Base-by-base conservation (phyloP, 2,329 filamentous ascomycete genomes). In the Colletotrichum sp. region DNA sequence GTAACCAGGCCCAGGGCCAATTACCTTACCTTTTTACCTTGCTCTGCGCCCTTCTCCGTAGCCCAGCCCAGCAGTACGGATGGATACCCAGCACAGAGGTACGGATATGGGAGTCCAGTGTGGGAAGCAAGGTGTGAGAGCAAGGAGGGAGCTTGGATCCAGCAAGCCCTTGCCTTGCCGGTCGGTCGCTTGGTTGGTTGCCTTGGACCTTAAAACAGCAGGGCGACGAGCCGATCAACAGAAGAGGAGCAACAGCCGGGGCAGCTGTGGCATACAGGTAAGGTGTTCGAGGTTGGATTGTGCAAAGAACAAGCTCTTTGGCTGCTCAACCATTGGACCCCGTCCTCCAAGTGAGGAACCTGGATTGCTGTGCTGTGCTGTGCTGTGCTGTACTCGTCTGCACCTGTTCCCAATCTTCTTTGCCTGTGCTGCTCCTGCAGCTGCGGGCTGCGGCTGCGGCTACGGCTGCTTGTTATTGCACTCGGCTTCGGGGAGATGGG, bases 81-180 rank as follows among this genome's bases (percentile, higher is more conserved):
- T 72, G 63, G 49, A 60, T 68, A 72, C 63, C 70, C 34, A 72
- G 62, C 49, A 52, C 39, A 72, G 26, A 60, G 64, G 32, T 68
- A 68, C 16, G 59, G 30, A 39, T 64, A 55, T 60, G 34, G 55
- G 64, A 34, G 52, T 60, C 59, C 32, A 65, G 44, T 21, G 36
- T 69, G 57, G 68, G 63, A 32, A 36, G 44, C 65, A 68, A 69
- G 70, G 70, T 69, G 65, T 64, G 21, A 26, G 74, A 76, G 59
- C 74, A 76, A 74, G 74, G 74, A 73, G 57, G 44, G 64, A 76
- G 74, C 74, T 76, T 76, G 74, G 65, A 65, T 74, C 59, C 67
- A 72, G 70, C 64, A 68, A 74, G 70, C 60, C 64, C 72, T 68
- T 62, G 60, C 64, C 72, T 68, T 62, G 60, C 62, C 59, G 59